phyloP scores from a whole-genome alignment of 2,329 filamentous ascomycete genomes.

The Cyphellophora attinorum region DNA sequence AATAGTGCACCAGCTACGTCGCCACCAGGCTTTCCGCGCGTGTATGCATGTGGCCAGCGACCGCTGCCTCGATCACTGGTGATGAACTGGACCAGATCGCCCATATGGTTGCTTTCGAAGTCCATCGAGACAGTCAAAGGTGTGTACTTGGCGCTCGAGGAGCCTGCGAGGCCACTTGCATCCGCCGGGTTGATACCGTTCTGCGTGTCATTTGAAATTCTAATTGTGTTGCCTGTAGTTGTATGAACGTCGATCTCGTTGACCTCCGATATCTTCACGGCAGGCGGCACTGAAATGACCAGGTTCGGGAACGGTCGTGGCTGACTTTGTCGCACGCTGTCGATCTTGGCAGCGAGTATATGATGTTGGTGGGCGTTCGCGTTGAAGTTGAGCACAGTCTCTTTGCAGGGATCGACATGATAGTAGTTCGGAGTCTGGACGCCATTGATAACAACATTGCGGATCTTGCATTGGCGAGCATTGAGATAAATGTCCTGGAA shows the following conservation, averaged over 20 bases:
- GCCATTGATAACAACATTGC: conserved; percentile 38
- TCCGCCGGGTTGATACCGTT: conserved; percentile 18
- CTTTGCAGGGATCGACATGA: conserved; percentile 32
- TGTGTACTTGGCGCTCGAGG: conserved; percentile 40
- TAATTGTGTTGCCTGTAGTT: conserved; percentile 38
- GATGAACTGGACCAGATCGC: conserved; percentile 87
- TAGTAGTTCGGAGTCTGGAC: conserved; percentile 26
- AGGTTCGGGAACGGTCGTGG: conserved; percentile 52
- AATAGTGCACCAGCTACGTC: conserved; percentile 80
- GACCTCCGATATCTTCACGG: conserved; percentile 30
- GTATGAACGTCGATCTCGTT: conserved; percentile 53
- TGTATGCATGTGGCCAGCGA: conserved; percentile 86
- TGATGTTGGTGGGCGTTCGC: conserved; percentile 62
- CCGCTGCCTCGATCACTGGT: conserved; percentile 70
- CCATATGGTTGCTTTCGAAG: conserved; percentile 63
- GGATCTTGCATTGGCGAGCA: conserved; percentile 52
- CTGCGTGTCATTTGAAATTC: conserved; percentile 28
- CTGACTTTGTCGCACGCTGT: conserved; percentile 34
- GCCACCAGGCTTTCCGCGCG: conserved; percentile 66
- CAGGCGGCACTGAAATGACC: conserved; percentile 47
- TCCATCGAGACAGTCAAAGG: conserved; percentile 61
- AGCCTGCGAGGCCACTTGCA: conserved; percentile 26
- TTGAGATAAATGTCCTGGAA: conserved; percentile 49
- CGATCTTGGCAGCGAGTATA: conserved; percentile 59
- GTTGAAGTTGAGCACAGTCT: conserved; percentile 32